These are phyloP conservation scores for Cubamyces lactineus DNA, from an alignment of 768 basidiomycete species.

Conservation along the genomic window DNA sequence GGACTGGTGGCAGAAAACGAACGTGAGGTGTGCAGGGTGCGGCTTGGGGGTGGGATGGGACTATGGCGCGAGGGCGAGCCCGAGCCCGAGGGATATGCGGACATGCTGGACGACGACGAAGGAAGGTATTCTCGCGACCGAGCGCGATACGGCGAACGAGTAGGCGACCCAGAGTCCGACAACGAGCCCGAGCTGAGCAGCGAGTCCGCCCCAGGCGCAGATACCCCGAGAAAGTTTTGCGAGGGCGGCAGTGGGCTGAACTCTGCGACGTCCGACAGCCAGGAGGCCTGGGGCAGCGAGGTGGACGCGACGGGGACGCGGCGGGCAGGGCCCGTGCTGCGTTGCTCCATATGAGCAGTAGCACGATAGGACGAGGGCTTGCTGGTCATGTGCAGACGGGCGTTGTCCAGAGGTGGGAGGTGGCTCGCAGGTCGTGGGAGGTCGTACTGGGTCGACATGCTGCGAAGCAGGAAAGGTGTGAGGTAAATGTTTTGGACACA, in stretches of 20 bases:
- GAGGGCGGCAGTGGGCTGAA: not conserved
- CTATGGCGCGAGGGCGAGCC: slow-evolving; percentile 17
- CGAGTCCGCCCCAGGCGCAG: slow-evolving; percentile 7
- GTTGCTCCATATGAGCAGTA: not conserved
- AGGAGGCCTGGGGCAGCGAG: slow-evolving; percentile 17
- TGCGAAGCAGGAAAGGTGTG: not conserved
- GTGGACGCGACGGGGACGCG: slow-evolving; percentile 13
- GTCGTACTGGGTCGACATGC: slow-evolving; percentile 26
- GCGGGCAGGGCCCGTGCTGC: slow-evolving; percentile 1
- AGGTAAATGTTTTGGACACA: not conserved
- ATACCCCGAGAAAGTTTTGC: slow-evolving; percentile 11
- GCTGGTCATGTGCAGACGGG: slow-evolving; percentile 14
- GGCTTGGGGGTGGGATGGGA: slow-evolving; percentile 10
- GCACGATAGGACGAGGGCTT: slow-evolving; percentile 8
- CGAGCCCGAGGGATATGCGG: slow-evolving; percentile 1
- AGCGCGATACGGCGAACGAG: slow-evolving; percentile 6
- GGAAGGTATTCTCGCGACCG: slow-evolving; percentile 18
- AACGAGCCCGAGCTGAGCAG: slow-evolving; percentile 16
- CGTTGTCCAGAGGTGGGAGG: slow-evolving; percentile 11
- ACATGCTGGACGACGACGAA: slow-evolving; percentile 13
- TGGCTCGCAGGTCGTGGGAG: slow-evolving; percentile 17
- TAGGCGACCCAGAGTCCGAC: slow-evolving; percentile 16
- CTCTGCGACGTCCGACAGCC: slow-evolving; percentile 20
- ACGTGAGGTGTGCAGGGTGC: slow-evolving; percentile 11
- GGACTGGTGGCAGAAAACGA: slow-evolving; percentile 18